Conservation (phyloP, 139 green algal species). For the Marvania coccoides region DNA sequence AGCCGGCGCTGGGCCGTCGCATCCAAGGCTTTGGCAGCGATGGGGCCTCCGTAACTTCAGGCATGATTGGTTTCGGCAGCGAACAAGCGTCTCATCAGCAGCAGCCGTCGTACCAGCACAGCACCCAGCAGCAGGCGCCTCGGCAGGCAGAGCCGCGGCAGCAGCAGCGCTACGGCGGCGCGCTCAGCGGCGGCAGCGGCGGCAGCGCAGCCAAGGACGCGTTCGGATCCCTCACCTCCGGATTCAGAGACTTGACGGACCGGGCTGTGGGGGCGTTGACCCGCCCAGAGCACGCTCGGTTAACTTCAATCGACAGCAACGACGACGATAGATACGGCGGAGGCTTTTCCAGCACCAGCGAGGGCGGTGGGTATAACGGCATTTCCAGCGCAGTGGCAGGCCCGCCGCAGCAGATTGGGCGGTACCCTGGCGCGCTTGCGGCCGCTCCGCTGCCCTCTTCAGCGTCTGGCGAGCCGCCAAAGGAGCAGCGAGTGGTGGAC, state of each 20-base stretch:
- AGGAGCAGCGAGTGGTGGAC: slow-evolving; percentile 48
- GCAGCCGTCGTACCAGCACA: too few relatives aligned
- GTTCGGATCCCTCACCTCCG: not conserved
- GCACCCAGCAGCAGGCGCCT: too few relatives aligned
- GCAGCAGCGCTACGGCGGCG: too few relatives aligned
- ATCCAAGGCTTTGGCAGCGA: slow-evolving; percentile 79
- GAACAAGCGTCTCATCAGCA: not conserved
- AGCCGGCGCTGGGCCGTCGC: too few relatives aligned
- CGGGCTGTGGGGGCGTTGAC: not conserved
- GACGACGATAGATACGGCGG: not conserved
- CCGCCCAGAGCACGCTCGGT: not conserved
- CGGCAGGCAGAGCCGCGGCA: too few relatives aligned
- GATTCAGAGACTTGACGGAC: not conserved
- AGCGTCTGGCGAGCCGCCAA: not conserved
- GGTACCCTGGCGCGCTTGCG: not conserved
- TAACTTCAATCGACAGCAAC: not conserved
- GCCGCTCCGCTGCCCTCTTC: not conserved
- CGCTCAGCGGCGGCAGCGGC: too few relatives aligned
- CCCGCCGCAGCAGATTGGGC: too few relatives aligned
- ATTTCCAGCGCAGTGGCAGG: too few relatives aligned
- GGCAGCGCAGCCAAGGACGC: too few relatives aligned
- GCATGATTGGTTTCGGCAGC: slow-evolving; percentile 11
- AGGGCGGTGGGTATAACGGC: too few relatives aligned
- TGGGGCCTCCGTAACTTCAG: not conserved
- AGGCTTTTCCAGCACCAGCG: too few relatives aligned